phyloP scores from a whole-genome alignment of 2,329 filamentous ascomycete species.

The Paraconiothyrium brasiliense region DNA sequence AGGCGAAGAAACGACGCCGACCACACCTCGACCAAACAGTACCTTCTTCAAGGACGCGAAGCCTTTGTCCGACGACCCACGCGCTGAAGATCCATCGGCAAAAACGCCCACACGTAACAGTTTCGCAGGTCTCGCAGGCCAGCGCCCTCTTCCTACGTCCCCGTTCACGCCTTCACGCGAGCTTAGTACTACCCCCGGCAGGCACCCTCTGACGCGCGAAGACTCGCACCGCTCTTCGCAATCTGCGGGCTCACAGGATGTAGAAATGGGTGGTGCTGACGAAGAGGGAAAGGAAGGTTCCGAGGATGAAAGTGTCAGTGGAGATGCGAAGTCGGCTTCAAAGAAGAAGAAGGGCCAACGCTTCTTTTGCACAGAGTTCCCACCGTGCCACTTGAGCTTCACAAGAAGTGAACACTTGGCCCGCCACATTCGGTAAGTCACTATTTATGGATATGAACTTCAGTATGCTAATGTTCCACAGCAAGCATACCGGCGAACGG shows the following conservation, averaged over 20 bases:
- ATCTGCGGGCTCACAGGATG: conserved; percentile 72
- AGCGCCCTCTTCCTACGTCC: conserved; percentile 56
- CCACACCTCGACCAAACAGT: conserved; percentile 61
- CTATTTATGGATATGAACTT: conserved; percentile 3
- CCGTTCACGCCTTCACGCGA: conserved; percentile 56
- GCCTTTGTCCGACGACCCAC: conserved; percentile 41
- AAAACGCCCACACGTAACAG: conserved; percentile 71
- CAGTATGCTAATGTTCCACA: conserved; percentile 52
- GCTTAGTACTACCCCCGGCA: conserved; percentile 51
- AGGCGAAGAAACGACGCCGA: conserved; percentile 65
- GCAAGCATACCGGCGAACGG: conserved; percentile 96
- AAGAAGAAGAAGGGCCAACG: conserved; percentile 98
- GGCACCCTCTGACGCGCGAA: conserved; percentile 58
- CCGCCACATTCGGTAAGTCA: conserved; percentile 82
- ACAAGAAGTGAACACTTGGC: conserved; percentile 95
- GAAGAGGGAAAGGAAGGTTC: conserved; percentile 68
- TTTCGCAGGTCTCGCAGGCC: conserved; percentile 58
- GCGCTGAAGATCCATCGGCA: conserved; percentile 55
- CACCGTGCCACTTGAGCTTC: conserved; percentile 92
- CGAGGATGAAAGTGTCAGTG: conserved; percentile 60
- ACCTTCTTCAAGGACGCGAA: conserved; percentile 52
- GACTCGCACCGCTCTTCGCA: conserved; percentile 70
- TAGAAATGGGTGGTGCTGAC: conserved; percentile 80
- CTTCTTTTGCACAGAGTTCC: conserved; percentile 96
- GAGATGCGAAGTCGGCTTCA: conserved; percentile 74